Percentiles rank a stretch among this genome's conserved stretches.
These are phyloP conservation scores for Geotrichum bryndzae DNA, from an alignment of 1,139 yeast species.

Conservation along the genomic window DNA sequence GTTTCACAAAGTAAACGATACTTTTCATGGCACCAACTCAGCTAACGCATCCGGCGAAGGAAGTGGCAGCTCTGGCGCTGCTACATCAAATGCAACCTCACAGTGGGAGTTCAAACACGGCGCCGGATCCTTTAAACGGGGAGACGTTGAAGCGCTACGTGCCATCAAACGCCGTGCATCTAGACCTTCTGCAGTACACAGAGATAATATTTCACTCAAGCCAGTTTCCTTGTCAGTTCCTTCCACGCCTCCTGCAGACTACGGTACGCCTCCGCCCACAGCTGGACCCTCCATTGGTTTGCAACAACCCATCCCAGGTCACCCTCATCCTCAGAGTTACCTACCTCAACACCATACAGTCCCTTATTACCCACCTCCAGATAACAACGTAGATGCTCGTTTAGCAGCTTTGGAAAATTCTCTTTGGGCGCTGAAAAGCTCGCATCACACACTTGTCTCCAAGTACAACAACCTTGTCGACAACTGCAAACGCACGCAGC, in stretches of 20 bases:
- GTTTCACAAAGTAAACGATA: slow-evolving; percentile 65
- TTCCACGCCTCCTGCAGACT: slow-evolving; percentile 25
- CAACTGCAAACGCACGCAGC: slow-evolving; percentile 12
- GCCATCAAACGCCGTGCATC: slow-evolving; percentile 61
- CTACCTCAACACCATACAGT: slow-evolving; percentile 15
- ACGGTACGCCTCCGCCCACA: slow-evolving; percentile 15
- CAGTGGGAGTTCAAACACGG: slow-evolving; percentile 89
- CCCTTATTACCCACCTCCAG: slow-evolving; percentile 16
- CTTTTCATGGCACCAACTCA: slow-evolving; percentile 23
- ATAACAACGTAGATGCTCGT: slow-evolving; percentile 19
- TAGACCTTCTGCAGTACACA: slow-evolving; percentile 32
- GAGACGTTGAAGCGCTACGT: slow-evolving; percentile 60
- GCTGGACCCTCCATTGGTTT: slow-evolving; percentile 2
- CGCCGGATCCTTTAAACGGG: slow-evolving; percentile 54
- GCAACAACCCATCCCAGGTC: slow-evolving; percentile 12
- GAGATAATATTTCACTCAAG: slow-evolving; percentile 30
- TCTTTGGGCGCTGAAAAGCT: slow-evolving; percentile 15
- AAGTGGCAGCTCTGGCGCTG: slow-evolving; percentile 1
- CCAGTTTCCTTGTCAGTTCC: slow-evolving; percentile 31
- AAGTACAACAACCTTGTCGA: slow-evolving; percentile 15
- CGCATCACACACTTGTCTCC: slow-evolving; percentile 11
- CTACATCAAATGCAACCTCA: slow-evolving; percentile 22
- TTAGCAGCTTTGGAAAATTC: slow-evolving; percentile 24
- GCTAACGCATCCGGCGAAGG: slow-evolving; percentile 20
- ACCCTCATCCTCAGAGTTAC: slow-evolving; percentile 12